Conservation (phyloP, 2,329 filamentous ascomycete species). For the Lecanicillium sp. region DNA sequence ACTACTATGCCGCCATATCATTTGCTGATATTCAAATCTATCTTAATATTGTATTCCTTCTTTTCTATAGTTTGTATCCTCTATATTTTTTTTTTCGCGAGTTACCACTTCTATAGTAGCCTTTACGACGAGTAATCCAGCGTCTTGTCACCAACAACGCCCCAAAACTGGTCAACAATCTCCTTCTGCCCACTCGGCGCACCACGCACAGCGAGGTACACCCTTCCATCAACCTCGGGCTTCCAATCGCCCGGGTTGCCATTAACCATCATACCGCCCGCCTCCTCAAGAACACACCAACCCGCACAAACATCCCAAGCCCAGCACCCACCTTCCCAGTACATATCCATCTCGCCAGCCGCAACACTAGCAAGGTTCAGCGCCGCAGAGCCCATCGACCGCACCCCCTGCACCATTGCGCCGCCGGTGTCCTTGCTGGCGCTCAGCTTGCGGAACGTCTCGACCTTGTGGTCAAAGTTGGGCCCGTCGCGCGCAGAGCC, state of each 20-base stretch:
- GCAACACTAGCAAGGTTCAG: constrained; percentile 68
- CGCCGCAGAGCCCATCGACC: constrained; percentile 65
- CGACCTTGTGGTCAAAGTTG: constrained; percentile 62
- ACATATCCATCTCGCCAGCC: constrained; percentile 61
- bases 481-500: constrained; percentile 58
- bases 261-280: constrained; percentile 63
- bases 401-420: constrained; percentile 66
- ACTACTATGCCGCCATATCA: not conserved
- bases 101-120: too few species aligned
- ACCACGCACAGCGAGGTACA: constrained; percentile 55
- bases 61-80: constrained; percentile 2
- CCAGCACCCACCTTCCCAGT: constrained; percentile 81
- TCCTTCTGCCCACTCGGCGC: constrained; percentile 52
- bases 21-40: too few species aligned
- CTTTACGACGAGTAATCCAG: constrained; percentile 35
- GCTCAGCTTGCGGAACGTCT: constrained; percentile 55
- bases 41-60: not conserved
- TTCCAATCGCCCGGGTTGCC: constrained; percentile 68
- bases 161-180: constrained; percentile 58
- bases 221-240: constrained; percentile 47
- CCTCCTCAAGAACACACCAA: constrained; percentile 68
- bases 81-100: not conserved
- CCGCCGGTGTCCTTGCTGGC: constrained; percentile 54
- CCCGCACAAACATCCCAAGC: constrained; percentile 80
- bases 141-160: constrained; percentile 43